A percentile compares a stretch with the other conserved stretches of the same genome.
phyloP scores from a whole-genome alignment of 1,284 basidiomycete genomes.

The Hemileccinum hortonii region DNA sequence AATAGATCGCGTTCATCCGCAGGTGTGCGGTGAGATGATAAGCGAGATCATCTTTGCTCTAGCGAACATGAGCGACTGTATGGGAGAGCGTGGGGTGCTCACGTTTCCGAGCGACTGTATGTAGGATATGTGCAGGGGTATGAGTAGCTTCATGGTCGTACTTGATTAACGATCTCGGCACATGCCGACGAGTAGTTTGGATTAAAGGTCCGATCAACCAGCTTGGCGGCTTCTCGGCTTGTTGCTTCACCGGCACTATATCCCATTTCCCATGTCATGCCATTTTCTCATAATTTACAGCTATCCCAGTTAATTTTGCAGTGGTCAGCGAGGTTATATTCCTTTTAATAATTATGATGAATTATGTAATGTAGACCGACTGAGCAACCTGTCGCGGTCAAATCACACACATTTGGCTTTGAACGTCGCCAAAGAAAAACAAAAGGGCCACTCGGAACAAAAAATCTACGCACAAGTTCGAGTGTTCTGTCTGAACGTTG shows the following conservation, averaged over 20 bases:
- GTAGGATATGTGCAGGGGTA: constrained; percentile 51
- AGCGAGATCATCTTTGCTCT: constrained; percentile 84
- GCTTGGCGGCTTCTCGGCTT: too few relatives aligned
- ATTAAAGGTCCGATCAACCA: too few relatives aligned
- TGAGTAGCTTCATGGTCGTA: constrained; percentile 24
- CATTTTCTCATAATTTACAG: too few relatives aligned
- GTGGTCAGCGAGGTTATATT: too few relatives aligned
- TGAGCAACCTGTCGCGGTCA: constrained; percentile 15
- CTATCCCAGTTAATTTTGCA: too few relatives aligned
- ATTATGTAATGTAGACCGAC: constrained; percentile 1
- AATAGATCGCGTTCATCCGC: constrained; percentile 95
- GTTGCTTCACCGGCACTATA: too few relatives aligned
- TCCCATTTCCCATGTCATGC: too few relatives aligned
- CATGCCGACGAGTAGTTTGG: too few relatives aligned
- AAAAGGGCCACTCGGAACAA: background rate
- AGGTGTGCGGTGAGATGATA: constrained; percentile 95
- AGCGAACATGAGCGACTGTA: constrained; percentile 9
- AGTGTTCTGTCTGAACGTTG: background rate
- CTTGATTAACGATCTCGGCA: too few relatives aligned
- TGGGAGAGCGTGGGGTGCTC: background rate
- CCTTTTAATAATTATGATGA: too few relatives aligned
- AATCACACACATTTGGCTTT: background rate
- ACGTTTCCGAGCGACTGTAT: constrained; percentile 59
- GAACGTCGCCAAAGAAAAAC: background rate
- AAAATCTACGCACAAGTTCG: too few relatives aligned